Evolutionary conservation across 257 asterid species (phyloP).

Genomic region (Nicotiana undulata): DNA sequence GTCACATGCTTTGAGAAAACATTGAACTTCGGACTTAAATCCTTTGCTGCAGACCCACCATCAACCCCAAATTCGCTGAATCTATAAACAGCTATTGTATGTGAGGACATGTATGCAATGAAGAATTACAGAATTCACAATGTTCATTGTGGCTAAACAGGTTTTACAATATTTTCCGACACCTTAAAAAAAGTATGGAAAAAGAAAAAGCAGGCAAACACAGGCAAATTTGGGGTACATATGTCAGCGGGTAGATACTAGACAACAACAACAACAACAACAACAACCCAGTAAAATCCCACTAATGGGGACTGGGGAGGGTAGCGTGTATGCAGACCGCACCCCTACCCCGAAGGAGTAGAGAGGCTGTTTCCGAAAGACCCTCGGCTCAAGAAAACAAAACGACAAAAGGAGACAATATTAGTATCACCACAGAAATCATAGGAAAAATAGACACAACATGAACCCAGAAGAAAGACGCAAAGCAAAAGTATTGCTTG

Average conservation of each 20-base stretch:
- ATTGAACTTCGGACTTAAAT: constrained; percentile 56
- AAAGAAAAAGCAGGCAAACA: background rate
- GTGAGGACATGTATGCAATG: background rate
- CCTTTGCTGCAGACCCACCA: constrained; percentile 82
- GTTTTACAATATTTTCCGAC: background rate
- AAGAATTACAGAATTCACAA: background rate
- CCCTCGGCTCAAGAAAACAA: too few relatives aligned
- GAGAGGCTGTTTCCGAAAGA: too few relatives aligned
- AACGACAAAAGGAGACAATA: too few relatives aligned
- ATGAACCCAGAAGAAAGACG: too few relatives aligned
- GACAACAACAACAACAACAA: too few relatives aligned
- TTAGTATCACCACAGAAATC: too few relatives aligned
- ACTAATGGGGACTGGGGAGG: too few relatives aligned
- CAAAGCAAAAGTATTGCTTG: too few relatives aligned
- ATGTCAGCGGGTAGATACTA: background rate
- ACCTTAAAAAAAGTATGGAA: background rate
- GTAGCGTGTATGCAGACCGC: too few relatives aligned
- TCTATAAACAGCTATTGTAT: constrained; percentile 26
- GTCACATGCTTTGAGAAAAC: constrained; percentile 59
- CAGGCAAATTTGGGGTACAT: background rate
- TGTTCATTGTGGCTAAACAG: background rate
- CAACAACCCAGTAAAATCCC: too few relatives aligned
- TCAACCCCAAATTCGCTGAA: constrained; percentile 71
- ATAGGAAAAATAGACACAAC: too few relatives aligned
- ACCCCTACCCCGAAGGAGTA: too few relatives aligned